phyloP scores from a whole-genome alignment of 1,284 basidiomycete genomes.

The Ceratobasidium sp. region DNA sequence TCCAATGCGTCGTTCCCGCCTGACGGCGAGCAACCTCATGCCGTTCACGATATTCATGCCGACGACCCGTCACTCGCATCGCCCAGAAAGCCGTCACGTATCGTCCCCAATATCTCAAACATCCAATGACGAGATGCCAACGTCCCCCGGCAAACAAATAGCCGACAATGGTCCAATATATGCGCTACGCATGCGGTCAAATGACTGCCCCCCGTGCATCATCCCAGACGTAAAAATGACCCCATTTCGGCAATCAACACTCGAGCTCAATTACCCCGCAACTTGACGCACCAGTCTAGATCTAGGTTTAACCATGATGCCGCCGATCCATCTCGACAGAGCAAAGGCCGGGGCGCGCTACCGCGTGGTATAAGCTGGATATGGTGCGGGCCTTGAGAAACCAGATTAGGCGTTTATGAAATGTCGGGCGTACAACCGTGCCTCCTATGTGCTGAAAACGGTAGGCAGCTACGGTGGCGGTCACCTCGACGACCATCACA shows the following conservation, averaged over 20 bases:
- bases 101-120: not conserved
- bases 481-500: not conserved
- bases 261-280: conserved; percentile 16
- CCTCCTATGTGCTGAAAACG: not conserved
- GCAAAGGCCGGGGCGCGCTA: not conserved
- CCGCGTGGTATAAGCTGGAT: not conserved
- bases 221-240: conserved; percentile 9
- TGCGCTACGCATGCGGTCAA: conserved; percentile 6
- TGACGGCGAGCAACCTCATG: not conserved
- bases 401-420: no score
- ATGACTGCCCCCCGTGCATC: not conserved
- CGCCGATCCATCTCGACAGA: not conserved
- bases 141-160: not conserved
- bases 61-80: no score
- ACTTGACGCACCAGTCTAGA: conserved; percentile 9
- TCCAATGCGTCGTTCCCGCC: not conserved
- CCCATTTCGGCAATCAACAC: conserved; percentile 30
- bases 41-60: not conserved
- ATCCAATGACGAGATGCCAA: not conserved
- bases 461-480: not conserved
- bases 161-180: not conserved
- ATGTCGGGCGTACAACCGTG: not conserved
- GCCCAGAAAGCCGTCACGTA: no score
- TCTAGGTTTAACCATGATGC: not conserved
- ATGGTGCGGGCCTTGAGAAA: no score